These are phyloP conservation scores for Suillus subluteus DNA, from an alignment of 768 basidiomycete genomes.

Conservation along the genomic window DNA sequence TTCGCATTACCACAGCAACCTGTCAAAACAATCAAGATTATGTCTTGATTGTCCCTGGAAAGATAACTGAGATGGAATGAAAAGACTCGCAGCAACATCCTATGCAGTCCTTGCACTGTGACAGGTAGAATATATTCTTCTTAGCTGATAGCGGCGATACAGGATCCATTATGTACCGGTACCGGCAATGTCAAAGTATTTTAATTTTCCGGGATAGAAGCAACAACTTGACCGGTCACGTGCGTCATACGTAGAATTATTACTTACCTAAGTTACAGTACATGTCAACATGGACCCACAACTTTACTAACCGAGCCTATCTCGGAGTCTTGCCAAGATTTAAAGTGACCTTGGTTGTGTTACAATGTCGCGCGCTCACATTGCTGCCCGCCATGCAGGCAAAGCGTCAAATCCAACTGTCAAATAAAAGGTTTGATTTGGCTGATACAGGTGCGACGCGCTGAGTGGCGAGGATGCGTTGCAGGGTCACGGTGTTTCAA, in stretches of 20 bases:
- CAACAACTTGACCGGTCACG: too few species aligned
- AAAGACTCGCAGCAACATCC: too few species aligned
- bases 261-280: neutral
- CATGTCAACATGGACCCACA: neutral
- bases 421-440: neutral
- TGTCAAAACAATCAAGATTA: too few species aligned
- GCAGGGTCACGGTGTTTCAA: neutral
- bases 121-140: too few species aligned
- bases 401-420: neutral
- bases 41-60: too few species aligned
- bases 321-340: neutral
- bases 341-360: neutral
- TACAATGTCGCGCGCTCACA: neutral
- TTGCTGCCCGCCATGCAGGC: neutral
- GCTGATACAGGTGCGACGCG: neutral
- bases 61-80: too few species aligned
- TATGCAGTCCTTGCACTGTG: too few species aligned
- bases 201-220: too few species aligned
- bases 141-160: too few species aligned
- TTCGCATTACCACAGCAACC: too few species aligned
- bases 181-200: too few species aligned
- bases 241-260: neutral
- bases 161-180: too few species aligned
- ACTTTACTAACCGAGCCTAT: neutral
- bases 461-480: neutral